phyloP scores from a whole-genome alignment of 2,329 filamentous ascomycete genomes.

The Penicillium corylophilum region DNA sequence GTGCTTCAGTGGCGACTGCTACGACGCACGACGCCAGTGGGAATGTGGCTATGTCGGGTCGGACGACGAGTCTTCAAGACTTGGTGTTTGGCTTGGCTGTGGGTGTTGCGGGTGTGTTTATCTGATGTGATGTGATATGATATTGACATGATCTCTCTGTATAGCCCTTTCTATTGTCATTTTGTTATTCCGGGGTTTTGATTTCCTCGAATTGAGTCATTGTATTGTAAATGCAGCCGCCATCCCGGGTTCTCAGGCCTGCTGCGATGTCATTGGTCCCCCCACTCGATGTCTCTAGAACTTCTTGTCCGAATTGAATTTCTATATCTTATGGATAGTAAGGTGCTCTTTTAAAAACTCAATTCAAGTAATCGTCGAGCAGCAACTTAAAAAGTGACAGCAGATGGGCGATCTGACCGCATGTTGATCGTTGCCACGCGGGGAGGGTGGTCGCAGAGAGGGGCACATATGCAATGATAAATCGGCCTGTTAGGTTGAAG shows the following conservation, averaged over 20 bases:
- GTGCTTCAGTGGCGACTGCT: conserved; percentile 30
- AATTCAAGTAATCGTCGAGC: not conserved
- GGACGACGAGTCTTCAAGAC: conserved; percentile 43
- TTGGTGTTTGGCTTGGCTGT: conserved; percentile 43
- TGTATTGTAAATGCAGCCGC: not conserved
- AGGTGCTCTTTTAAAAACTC: not conserved
- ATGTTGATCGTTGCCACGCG: conserved; percentile 16
- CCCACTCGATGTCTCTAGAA: not conserved
- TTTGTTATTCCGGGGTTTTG: not conserved
- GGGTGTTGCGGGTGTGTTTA: conserved; percentile 48
- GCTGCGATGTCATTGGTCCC: conserved; percentile 9
- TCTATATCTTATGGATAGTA: not conserved
- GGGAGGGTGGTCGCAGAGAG: conserved; percentile 6
- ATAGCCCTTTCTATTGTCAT: not conserved
- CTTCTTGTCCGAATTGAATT: not conserved
- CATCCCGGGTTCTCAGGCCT: not conserved
- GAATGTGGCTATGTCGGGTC: conserved; percentile 29
- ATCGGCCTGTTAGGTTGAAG: conserved; percentile 7
- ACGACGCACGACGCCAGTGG: conserved; percentile 32
- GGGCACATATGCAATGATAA: conserved; percentile 6
- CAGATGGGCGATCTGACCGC: conserved; percentile 3
- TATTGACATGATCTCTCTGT: conserved; percentile 2
- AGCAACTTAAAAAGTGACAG: not conserved
- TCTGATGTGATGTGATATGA: conserved; percentile 29
- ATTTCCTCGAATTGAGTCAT: not conserved